Conservation (phyloP, 306 rosid genomes). For the Lupinus albus region DNA sequence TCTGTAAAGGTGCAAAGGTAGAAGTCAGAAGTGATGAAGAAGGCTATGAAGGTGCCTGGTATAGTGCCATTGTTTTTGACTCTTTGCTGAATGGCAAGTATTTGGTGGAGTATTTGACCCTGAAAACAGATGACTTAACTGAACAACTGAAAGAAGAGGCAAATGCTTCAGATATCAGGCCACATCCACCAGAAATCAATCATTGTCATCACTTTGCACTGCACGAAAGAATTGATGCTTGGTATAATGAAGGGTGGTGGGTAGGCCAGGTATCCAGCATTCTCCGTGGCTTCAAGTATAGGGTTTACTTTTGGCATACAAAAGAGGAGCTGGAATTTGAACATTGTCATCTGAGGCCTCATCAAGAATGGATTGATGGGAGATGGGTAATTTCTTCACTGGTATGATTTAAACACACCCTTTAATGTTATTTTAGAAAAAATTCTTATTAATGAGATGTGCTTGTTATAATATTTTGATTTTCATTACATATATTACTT, state of each 20-base stretch:
- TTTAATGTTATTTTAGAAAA: conserved; percentile 11
- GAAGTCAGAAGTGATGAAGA: conserved; percentile 55
- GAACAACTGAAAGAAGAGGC: conserved; percentile 49
- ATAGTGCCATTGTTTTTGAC: conserved; percentile 38
- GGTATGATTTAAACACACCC: conserved; percentile 39
- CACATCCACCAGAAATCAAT: conserved; percentile 41
- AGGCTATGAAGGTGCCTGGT: conserved; percentile 53
- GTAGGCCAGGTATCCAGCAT: conserved; percentile 43
- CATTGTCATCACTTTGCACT: conserved; percentile 19
- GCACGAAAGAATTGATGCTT: conserved; percentile 42
- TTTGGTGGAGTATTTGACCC: conserved; percentile 49
- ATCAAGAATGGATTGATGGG: conserved; percentile 51
- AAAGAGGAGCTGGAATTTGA: conserved; percentile 48
- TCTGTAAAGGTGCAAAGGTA: conserved; percentile 37
- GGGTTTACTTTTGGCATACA: conserved; percentile 45
- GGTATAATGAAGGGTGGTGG: conserved; percentile 63
- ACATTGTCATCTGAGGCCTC: conserved; percentile 49
- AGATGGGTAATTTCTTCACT: conserved; percentile 42
- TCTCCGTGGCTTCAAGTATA: conserved; percentile 35
- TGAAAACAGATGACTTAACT: conserved; percentile 49
- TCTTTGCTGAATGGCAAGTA: conserved; percentile 37
- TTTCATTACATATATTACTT: not conserved
- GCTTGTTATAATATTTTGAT: conserved; percentile 2
- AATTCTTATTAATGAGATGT: not conserved
- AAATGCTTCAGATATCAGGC: conserved; percentile 45